A percentile compares a stretch with the other conserved stretches of the same genome.
Conservation (phyloP, 495 filamentous ascomycete genomes). For the Chaetomium tenue region DNA sequence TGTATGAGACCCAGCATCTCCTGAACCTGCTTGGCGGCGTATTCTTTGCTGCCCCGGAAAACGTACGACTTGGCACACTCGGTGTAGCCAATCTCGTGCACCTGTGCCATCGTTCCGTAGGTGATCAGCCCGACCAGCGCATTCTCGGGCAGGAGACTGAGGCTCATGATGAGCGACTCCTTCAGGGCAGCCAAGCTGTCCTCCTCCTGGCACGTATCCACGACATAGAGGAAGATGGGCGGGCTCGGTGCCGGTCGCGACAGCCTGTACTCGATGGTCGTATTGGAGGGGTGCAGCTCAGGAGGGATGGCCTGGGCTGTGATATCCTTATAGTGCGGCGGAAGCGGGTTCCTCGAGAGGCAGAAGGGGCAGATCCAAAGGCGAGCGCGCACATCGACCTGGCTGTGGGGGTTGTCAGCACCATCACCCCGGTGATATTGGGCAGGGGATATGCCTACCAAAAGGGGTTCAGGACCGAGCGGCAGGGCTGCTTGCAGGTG, state of each 20-base stretch:
- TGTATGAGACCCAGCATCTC: constrained; percentile 90
- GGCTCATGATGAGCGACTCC: constrained; percentile 94
- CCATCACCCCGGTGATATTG: constrained; percentile 12
- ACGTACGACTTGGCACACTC: constrained; percentile 99
- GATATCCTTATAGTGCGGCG: constrained; percentile 99
- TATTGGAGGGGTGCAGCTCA: constrained; percentile 89
- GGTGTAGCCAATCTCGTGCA: constrained; percentile 97
- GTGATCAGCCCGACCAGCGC: constrained; percentile 94
- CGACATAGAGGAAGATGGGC: constrained; percentile 95
- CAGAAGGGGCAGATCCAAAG: constrained; percentile 99
- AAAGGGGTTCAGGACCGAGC: constrained; percentile 95
- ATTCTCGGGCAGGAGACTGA: constrained; percentile 89
- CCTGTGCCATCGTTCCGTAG: constrained; percentile 97
- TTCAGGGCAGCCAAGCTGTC: constrained; percentile 94
- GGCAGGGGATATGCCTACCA: constrained; percentile 57
- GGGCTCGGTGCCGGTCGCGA: constrained; percentile 89
- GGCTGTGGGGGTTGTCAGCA: constrained; percentile 54
- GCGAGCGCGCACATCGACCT: constrained; percentile 89
- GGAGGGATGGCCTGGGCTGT: constrained; percentile 90
- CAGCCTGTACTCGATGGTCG: constrained; percentile 96
- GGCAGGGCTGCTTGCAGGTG: constrained; percentile 93
- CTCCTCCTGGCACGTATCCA: constrained; percentile 98
- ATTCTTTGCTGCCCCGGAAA: constrained; percentile 97
- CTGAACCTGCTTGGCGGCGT: constrained; percentile 91
- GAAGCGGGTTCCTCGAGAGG: constrained; percentile 88